These are phyloP conservation scores for Phanerodontia chrysosporium DNA, from an alignment of 768 basidiomycete genomes.

Conservation along the genomic window DNA sequence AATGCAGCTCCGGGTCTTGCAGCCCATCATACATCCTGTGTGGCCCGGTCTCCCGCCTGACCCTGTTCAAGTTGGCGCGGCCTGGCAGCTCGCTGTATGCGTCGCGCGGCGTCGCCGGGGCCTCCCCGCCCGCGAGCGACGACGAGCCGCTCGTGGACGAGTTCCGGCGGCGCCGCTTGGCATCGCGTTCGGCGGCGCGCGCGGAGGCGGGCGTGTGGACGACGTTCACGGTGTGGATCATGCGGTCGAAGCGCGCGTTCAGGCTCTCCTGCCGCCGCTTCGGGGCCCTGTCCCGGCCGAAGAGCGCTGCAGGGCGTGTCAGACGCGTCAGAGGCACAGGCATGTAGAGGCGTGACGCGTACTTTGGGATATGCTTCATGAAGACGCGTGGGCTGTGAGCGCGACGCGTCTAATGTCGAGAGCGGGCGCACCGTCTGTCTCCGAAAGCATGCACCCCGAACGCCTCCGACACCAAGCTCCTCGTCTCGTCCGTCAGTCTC, in stretches of 20 bases:
- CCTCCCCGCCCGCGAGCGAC: conserved; percentile 37
- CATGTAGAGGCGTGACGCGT: background rate
- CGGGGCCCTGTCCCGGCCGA: background rate
- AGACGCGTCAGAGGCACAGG: background rate
- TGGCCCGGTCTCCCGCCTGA: conserved; percentile 34
- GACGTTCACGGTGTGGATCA: conserved; percentile 58
- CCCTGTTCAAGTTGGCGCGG: conserved; percentile 24
- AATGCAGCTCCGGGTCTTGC: background rate
- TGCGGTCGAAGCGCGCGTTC: conserved; percentile 61
- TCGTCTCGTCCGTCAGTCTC: background rate
- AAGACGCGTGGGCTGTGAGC: background rate
- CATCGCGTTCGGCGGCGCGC: background rate
- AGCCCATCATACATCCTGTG: background rate
- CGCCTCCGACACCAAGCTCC: background rate
- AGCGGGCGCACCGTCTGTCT: background rate
- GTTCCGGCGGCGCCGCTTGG: conserved; percentile 26
- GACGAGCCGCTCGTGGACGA: conserved; percentile 41
- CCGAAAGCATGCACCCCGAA: background rate
- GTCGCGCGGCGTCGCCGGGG: conserved; percentile 39
- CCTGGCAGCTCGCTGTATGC: conserved; percentile 32
- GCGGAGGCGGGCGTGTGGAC: conserved; percentile 23
- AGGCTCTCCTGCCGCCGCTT: conserved; percentile 45
- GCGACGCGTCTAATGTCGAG: background rate
- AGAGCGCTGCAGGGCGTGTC: background rate
- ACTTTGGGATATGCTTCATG: background rate